Evolutionary conservation across 2,329 filamentous ascomycete species (phyloP).

Genomic region (Xylaria sp.): DNA sequence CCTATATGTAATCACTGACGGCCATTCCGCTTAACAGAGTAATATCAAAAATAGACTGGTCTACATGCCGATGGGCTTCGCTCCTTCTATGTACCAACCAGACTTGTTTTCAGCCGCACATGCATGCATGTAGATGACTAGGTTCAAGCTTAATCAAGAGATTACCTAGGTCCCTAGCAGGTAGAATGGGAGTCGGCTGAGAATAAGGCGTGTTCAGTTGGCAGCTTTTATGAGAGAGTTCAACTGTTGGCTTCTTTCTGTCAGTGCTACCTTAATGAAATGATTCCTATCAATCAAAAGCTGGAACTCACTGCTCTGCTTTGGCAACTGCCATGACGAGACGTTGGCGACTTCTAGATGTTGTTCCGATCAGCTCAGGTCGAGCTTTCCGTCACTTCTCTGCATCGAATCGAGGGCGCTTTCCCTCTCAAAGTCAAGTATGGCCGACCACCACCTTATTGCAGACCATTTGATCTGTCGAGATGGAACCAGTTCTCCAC

Average conservation of each 20-base stretch:
- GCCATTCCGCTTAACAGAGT: background rate
- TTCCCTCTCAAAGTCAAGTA: slow-evolving; percentile 18
- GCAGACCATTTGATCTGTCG: slow-evolving; percentile 13
- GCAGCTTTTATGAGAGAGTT: too few species aligned
- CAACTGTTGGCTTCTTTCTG: too few species aligned
- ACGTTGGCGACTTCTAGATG: slow-evolving; percentile 1
- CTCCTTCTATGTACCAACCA: background rate
- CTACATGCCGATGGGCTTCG: background rate
- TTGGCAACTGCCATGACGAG: slow-evolving; percentile 16
- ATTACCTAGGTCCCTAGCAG: too few species aligned
- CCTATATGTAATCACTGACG: background rate
- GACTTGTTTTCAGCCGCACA: background rate
- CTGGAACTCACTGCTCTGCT: background rate
- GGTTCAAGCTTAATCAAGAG: too few species aligned
- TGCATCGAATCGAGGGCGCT: slow-evolving; percentile 14
- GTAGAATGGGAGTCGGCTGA: too few species aligned
- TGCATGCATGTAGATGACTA: too few species aligned
- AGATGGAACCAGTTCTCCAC: slow-evolving; percentile 19
- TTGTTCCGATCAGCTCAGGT: background rate
- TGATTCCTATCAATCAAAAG: background rate
- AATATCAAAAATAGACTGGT: background rate
- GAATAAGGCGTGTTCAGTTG: too few species aligned
- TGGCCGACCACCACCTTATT: background rate
- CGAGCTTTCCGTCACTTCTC: slow-evolving; percentile 21
- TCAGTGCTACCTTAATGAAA: background rate